Conservation (phyloP, 139 green algal genomes). For the Monoraphidium neglectum region DNA sequence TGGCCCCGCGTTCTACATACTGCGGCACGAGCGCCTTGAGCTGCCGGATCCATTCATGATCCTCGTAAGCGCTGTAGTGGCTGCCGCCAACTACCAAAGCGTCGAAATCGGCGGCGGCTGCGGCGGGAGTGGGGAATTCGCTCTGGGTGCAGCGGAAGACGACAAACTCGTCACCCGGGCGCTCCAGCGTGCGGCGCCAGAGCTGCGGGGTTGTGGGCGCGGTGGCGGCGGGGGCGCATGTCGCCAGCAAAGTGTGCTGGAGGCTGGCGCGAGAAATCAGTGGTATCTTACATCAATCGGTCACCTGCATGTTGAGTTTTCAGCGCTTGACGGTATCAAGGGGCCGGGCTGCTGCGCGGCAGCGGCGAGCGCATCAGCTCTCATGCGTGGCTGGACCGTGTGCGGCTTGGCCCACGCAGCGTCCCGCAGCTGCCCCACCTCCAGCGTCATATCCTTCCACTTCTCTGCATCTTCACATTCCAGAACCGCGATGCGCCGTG, state of each 20-base stretch:
- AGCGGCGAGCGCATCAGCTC: not conserved
- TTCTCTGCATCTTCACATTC: constrained; percentile 31
- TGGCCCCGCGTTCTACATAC: not conserved
- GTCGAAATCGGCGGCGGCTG: constrained; percentile 22
- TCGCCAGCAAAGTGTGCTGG: not conserved
- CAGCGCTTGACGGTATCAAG: not conserved
- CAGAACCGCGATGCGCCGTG: constrained; percentile 2
- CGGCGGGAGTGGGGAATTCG: constrained; percentile 34
- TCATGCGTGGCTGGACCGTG: no score
- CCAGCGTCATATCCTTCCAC: constrained; percentile 32
- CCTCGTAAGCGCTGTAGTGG: constrained; percentile 47
- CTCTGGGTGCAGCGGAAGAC: constrained; percentile 24
- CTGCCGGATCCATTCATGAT: constrained; percentile 40
- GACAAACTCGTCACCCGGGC: constrained; percentile 5
- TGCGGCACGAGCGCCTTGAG: constrained; percentile 31
- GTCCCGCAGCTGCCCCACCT: not conserved
- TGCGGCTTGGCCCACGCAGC: not conserved
- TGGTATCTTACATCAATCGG: no score
- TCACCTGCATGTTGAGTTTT: no score
- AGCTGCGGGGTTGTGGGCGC: not conserved
- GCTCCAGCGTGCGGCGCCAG: constrained; percentile 13
- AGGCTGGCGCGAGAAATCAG: no score
- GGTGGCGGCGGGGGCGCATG: not conserved
- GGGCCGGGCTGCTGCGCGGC: not conserved
- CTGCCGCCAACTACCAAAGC: constrained; percentile 39